Evolutionary conservation across 495 filamentous ascomycete genomes (phyloP), one percentile per base, ranked within the genome.

Genomic region (Aspergillus steynii): DNA sequence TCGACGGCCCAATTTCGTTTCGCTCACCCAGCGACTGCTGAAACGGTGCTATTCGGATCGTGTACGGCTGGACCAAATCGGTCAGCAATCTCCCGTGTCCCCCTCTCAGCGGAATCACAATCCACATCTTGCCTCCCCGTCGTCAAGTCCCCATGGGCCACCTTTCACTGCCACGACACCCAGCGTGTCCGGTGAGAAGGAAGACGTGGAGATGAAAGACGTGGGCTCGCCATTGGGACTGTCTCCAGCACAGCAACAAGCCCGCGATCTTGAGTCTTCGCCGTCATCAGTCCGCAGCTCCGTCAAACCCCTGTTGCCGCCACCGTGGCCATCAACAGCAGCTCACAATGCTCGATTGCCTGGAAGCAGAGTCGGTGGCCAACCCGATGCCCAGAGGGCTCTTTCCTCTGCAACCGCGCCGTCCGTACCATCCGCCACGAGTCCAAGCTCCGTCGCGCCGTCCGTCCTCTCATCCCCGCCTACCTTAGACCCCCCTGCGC

Each of bases 31-130:
- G 50, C 77, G 78, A 6, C 67, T 83, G 6, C 58, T 83, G 27
- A 71, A 78, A 29, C 75, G 79, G 31, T 81, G 76, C 61, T 74
- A 73, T 65, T 65, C 67, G 52, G 79, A 83, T 61, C 75, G 80
- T 45, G 37, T 71, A 31, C 69, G 67, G 45, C 55, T 73, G 4
- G 73, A 78, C 46, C 71, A 78, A 42, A 53, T 27, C 42, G 61
- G 55, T 26, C 62, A 49, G 27, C 60, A 61, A 32, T 55, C 46
- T 4, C 60, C 64, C 14, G 27, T 57, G 9, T 66, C 67, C 10
- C 61, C 64, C 27, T 55, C 56, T 25, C 63, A 55, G 28, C 12
- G 48, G 47, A 61, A 55, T 42, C 28, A 26, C 47, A 14, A 32
- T 28, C 25, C 50, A 42, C 58, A 62, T 7, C 31, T 55, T 4